Evolutionary conservation across 2,329 filamentous ascomycete genomes (phyloP).

Genomic region (Trichoderma sp.): DNA sequence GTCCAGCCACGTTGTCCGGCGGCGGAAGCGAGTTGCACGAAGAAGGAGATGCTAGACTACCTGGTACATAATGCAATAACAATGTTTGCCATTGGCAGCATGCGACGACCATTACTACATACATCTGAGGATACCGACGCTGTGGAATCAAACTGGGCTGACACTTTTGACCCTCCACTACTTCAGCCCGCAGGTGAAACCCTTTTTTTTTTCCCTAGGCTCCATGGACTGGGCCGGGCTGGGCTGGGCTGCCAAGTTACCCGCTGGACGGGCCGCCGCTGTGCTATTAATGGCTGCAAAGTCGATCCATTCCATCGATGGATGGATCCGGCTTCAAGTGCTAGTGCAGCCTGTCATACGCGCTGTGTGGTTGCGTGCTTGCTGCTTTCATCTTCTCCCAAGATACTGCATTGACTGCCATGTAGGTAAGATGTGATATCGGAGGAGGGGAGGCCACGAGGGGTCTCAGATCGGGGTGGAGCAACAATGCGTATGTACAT

Average conservation of each 20-base stretch:
- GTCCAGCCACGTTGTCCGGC: conserved; percentile 12
- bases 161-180: not conserved
- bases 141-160: conserved; percentile 13
- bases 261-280: conserved; percentile 23
- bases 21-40: not conserved
- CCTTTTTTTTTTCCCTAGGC: not conserved
- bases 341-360: conserved; percentile 9
- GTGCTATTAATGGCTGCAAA: conserved; percentile 23
- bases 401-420: not conserved
- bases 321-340: not conserved
- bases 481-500: no score
- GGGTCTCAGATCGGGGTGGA: not conserved
- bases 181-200: conserved; percentile 7
- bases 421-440: conserved; percentile 13
- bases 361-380: conserved; percentile 3
- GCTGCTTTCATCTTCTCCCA: not conserved
- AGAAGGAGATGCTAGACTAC: not conserved
- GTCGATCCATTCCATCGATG: not conserved
- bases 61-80: not conserved
- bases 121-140: not conserved
- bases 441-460: not conserved
- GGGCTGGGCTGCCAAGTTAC: conserved; percentile 11
- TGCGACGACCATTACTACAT: no score
- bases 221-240: no score
- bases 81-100: not conserved